phyloP scores from a whole-genome alignment of 305 asterid genomes.

The Fraxinus dipetala region DNA sequence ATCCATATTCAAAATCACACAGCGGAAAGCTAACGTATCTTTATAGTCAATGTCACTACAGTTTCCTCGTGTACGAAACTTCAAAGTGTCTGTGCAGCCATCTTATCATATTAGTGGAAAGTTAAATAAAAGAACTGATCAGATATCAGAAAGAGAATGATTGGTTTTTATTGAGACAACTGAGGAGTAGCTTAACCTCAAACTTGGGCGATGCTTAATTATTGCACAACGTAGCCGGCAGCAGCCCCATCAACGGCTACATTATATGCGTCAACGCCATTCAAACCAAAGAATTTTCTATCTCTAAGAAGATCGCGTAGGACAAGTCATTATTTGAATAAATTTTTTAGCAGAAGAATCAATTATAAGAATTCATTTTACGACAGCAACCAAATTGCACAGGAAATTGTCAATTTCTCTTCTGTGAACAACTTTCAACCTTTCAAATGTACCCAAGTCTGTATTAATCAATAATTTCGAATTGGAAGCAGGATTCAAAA shows the following conservation, averaged over 20 bases:
- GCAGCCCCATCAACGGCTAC: background rate
- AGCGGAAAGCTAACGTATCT: background rate
- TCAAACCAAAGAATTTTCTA: background rate
- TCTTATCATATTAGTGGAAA: background rate
- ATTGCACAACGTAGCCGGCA: background rate
- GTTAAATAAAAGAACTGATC: background rate
- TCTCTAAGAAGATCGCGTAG: background rate
- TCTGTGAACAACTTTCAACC: background rate
- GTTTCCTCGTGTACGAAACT: background rate
- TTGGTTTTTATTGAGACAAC: background rate
- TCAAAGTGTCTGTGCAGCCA: background rate
- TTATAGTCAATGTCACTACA: background rate
- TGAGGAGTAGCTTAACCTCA: background rate
- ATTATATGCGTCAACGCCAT: background rate
- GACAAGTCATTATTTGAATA: background rate
- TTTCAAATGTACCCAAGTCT: background rate
- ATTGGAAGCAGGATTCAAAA: background rate
- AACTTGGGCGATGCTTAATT: background rate
- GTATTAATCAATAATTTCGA: background rate
- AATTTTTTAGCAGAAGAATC: background rate
- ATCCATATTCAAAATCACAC: background rate
- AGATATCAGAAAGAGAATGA: background rate
- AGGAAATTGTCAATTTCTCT: background rate
- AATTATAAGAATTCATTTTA: background rate
- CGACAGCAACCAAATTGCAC: background rate